A percentile compares a stretch with the other conserved stretches of the same genome.
Evolutionary conservation across 345 rosid species (phyloP).

Genomic region (Abelmoschus esculentus): DNA sequence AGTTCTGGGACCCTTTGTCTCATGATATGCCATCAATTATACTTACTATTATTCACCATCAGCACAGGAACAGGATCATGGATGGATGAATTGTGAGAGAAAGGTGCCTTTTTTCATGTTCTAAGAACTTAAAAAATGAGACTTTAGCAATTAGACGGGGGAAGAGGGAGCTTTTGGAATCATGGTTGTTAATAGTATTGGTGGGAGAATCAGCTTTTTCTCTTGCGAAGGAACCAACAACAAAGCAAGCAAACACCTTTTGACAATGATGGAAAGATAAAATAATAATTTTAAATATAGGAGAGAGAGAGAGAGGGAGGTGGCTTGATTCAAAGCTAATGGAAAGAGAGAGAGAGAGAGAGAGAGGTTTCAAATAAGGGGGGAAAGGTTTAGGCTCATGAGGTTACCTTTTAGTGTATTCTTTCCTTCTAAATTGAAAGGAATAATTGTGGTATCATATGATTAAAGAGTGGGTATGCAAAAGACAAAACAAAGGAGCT

Average conservation of each 20-base stretch:
- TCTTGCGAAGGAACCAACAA: not conserved
- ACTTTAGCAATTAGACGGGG: constrained; percentile 12
- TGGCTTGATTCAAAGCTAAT: too few species aligned
- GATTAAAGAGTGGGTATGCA: constrained; percentile 15
- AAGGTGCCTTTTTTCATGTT: constrained; percentile 11
- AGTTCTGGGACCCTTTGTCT: constrained; percentile 40
- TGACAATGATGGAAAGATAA: not conserved
- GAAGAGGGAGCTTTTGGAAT: not conserved
- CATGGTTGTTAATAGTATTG: constrained; percentile 1
- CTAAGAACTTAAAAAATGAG: constrained; percentile 15
- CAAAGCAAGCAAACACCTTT: not conserved
- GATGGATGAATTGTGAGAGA: not conserved
- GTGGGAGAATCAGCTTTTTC: not conserved
- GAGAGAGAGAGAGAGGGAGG: too few species aligned
- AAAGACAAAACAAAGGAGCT: constrained; percentile 23
- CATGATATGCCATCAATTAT: constrained; percentile 48
- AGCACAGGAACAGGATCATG: constrained; percentile 21
- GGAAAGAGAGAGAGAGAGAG: too few species aligned
- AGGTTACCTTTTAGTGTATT: constrained; percentile 18
- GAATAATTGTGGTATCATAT: constrained; percentile 34
- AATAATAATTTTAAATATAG: not conserved
- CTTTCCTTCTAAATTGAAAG: not conserved
- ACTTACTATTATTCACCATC: constrained; percentile 6
- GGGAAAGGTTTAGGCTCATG: constrained; percentile 10
- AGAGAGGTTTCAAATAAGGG: not conserved